phyloP scores from a whole-genome alignment of 208 protist genomes.

The Trypanosoma brucei region DNA sequence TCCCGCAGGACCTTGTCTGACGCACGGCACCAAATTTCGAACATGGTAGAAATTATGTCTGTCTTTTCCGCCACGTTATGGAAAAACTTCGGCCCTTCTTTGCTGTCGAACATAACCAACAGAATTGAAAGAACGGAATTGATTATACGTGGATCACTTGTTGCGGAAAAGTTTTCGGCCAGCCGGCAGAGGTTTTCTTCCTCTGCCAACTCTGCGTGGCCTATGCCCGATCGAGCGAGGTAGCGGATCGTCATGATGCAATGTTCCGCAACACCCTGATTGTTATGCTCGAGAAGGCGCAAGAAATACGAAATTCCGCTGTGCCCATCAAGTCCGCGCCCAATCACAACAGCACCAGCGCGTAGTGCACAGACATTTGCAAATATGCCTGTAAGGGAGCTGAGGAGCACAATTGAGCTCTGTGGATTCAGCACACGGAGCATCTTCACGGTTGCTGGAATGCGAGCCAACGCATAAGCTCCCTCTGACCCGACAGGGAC shows the following conservation, averaged over 20 bases:
- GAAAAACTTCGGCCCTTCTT: slow-evolving; percentile 56
- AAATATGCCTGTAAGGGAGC: slow-evolving; percentile 74
- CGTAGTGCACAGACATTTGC: slow-evolving; percentile 73
- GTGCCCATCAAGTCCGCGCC: slow-evolving; percentile 61
- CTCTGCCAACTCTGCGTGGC: slow-evolving; percentile 54
- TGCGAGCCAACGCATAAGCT: slow-evolving; percentile 54
- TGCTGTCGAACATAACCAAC: slow-evolving; percentile 66
- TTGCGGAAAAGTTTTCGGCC: slow-evolving; percentile 46
- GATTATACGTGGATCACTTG: slow-evolving; percentile 35
- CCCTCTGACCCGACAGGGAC: slow-evolving; percentile 68
- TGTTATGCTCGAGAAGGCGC: slow-evolving; percentile 64
- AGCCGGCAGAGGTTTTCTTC: slow-evolving; percentile 56
- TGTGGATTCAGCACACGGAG: slow-evolving; percentile 80
- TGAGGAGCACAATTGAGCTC: slow-evolving; percentile 67
- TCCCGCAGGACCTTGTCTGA: slow-evolving; percentile 57
- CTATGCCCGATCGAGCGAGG: slow-evolving; percentile 53
- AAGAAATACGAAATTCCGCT: slow-evolving; percentile 81
- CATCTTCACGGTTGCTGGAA: slow-evolving; percentile 83
- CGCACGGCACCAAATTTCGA: slow-evolving; percentile 71
- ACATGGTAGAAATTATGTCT: slow-evolving; percentile 48
- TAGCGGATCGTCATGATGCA: slow-evolving; percentile 53
- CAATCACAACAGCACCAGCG: slow-evolving; percentile 52
- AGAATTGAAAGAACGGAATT: slow-evolving; percentile 71
- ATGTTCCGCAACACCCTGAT: slow-evolving; percentile 68
- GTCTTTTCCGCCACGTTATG: slow-evolving; percentile 33